Percentiles rank a stretch among this genome's conserved stretches.
Conservation (phyloP, 148 eudicot genomes). For the Oxyria digyna region DNA sequence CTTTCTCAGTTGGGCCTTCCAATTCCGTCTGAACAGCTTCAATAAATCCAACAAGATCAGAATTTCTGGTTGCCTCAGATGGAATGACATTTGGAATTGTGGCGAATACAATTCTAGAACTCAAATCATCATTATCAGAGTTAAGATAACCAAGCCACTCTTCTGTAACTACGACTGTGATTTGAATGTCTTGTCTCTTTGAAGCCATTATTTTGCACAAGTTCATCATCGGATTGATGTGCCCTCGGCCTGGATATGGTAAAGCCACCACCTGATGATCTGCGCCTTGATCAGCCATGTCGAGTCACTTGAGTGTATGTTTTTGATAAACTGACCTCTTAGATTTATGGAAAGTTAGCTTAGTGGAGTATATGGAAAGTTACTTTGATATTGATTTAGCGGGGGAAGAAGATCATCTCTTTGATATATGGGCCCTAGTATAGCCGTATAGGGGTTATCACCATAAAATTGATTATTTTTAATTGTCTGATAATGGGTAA, state of each 20-base stretch:
- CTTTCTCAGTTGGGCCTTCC: constrained; percentile 22
- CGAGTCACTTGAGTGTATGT: background rate
- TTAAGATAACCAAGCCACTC: background rate
- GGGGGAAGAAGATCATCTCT: too few species aligned
- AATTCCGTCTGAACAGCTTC: constrained; percentile 13
- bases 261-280: background rate
- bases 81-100: constrained; percentile 4
- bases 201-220: background rate
- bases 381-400: too few species aligned
- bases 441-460: too few species aligned
- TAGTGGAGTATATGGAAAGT: background rate
- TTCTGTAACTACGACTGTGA: background rate
- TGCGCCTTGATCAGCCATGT: background rate
- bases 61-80: constrained; percentile 11
- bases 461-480: too few species aligned
- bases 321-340: background rate
- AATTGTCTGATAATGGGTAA: too few species aligned
- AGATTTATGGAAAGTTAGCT: background rate
- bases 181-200: background rate
- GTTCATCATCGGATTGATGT: background rate
- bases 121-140: background rate
- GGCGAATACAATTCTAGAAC: background rate
- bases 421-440: too few species aligned
- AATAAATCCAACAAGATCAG: constrained; percentile 15
- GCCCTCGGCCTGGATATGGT: background rate